Percentiles rank a stretch among this genome's conserved stretches.
Conservation (phyloP, 495 filamentous ascomycete species). For the Xylaria scruposa region DNA sequence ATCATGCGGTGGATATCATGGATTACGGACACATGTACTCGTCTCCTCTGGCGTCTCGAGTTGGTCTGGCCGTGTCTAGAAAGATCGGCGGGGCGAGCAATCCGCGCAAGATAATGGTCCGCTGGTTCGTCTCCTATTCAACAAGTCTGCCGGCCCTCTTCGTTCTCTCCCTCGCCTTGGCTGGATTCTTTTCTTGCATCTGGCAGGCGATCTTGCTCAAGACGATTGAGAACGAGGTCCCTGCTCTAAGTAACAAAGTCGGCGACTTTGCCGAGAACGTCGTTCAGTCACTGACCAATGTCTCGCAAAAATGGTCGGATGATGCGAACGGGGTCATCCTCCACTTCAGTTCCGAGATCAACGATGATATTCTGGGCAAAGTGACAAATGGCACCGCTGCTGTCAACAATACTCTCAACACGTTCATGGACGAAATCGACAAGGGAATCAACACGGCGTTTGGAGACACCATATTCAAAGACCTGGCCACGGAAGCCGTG, state of each 20-base stretch:
- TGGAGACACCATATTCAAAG: constrained; percentile 75
- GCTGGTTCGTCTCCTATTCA: constrained; percentile 87
- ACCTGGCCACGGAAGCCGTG: constrained; percentile 74
- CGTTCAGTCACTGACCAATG: constrained; percentile 70
- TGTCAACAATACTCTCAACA: constrained; percentile 84
- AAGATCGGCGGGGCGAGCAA: constrained; percentile 64
- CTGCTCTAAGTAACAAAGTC: constrained; percentile 75
- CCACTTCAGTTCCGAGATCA: constrained; percentile 73
- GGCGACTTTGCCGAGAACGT: constrained; percentile 83
- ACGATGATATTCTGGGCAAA: constrained; percentile 86
- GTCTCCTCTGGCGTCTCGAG: constrained; percentile 71
- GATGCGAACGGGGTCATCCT: constrained; percentile 76
- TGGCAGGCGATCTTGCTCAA: constrained; percentile 83
- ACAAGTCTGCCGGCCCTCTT: constrained; percentile 87
- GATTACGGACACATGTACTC: constrained; percentile 90
- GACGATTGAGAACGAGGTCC: constrained; percentile 75
- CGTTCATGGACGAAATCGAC: constrained; percentile 76
- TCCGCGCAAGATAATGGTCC: constrained; percentile 66
- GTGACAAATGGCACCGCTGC: constrained; percentile 80
- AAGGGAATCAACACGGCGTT: constrained; percentile 77
- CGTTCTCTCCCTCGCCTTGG: constrained; percentile 82
- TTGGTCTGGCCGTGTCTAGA: constrained; percentile 75
- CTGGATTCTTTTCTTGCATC: constrained; percentile 83
- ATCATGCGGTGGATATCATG: constrained; percentile 78
- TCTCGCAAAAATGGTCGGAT: constrained; percentile 77